A percentile compares a stretch with the other conserved stretches of the same genome.
Evolutionary conservation across 257 asterid species (phyloP).

Genomic region (Echium plantagineum): DNA sequence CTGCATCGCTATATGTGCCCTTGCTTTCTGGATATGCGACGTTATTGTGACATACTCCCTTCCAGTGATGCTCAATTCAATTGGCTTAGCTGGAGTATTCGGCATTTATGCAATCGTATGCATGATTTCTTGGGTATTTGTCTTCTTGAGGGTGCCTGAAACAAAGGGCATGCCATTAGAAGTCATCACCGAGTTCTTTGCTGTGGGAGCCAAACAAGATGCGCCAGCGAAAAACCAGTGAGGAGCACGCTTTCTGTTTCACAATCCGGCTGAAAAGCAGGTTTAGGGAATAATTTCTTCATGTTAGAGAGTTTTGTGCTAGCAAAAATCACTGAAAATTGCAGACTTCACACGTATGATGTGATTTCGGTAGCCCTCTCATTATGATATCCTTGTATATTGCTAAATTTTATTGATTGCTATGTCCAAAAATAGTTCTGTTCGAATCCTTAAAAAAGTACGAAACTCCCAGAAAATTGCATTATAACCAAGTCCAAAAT

Average conservation of each 20-base stretch:
- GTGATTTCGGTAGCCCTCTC: neutral
- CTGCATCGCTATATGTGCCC: conserved; percentile 81
- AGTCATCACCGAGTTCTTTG: conserved; percentile 75
- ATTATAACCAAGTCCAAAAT: too few species aligned
- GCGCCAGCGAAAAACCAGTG: conserved; percentile 18
- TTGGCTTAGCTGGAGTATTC: conserved; percentile 71
- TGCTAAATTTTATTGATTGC: too few species aligned
- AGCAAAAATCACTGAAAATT: neutral
- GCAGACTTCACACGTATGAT: neutral
- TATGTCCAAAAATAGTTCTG: neutral
- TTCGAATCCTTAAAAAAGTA: neutral
- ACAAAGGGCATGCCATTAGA: conserved; percentile 89
- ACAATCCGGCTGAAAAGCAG: neutral
- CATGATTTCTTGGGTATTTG: conserved; percentile 50
- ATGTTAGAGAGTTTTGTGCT: neutral
- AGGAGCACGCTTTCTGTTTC: conserved; percentile 3
- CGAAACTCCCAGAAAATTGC: neutral
- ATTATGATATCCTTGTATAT: neutral
- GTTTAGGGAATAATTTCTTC: neutral
- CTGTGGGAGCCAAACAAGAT: conserved; percentile 60
- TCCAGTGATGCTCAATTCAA: conserved; percentile 66
- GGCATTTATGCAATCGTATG: conserved; percentile 67
- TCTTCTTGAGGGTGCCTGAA: conserved; percentile 69
- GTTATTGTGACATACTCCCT: conserved; percentile 72
- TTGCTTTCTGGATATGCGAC: conserved; percentile 88